A percentile compares a stretch with the other conserved stretches of the same genome.
Conservation (phyloP, 306 rosid species). For the Cucumis melo region DNA sequence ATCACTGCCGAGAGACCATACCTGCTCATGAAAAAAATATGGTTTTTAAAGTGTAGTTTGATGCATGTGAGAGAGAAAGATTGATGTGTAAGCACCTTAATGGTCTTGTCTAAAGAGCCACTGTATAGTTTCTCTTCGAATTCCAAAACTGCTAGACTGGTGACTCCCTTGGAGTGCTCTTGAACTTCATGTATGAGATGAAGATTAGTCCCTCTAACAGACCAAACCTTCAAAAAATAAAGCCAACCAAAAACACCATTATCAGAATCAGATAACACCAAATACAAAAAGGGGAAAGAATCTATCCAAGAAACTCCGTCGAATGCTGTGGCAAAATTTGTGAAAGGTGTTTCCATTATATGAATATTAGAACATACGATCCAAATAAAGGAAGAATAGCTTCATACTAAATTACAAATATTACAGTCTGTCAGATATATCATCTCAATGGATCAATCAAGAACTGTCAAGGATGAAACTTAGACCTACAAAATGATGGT, state of each 20-base stretch:
- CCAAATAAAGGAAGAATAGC: not conserved
- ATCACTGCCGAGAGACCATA: conserved; percentile 58
- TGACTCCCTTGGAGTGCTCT: conserved; percentile 67
- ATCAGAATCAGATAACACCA: conserved; percentile 11
- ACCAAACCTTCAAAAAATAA: conserved; percentile 52
- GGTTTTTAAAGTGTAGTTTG: not conserved
- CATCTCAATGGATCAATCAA: not conserved
- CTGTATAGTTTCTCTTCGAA: conserved; percentile 55
- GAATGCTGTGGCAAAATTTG: not conserved
- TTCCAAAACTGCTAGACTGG: conserved; percentile 45
- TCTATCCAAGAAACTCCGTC: not conserved
- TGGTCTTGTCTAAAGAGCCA: conserved; percentile 75
- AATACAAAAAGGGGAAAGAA: not conserved
- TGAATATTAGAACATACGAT: not conserved
- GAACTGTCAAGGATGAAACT: not conserved
- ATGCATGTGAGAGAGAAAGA: not conserved
- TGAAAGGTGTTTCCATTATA: not conserved
- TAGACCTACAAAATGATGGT: not conserved
- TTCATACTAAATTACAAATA: not conserved
- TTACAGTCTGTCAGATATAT: not conserved
- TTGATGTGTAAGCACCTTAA: conserved; percentile 30
- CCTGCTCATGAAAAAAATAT: conserved; percentile 25
- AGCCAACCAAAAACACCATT: conserved; percentile 13
- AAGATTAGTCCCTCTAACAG: conserved; percentile 44
- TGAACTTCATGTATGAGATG: conserved; percentile 54